phyloP scores from a whole-genome alignment of 371 early-diverging fungal genomes.

The Haplosporangium sp. region DNA sequence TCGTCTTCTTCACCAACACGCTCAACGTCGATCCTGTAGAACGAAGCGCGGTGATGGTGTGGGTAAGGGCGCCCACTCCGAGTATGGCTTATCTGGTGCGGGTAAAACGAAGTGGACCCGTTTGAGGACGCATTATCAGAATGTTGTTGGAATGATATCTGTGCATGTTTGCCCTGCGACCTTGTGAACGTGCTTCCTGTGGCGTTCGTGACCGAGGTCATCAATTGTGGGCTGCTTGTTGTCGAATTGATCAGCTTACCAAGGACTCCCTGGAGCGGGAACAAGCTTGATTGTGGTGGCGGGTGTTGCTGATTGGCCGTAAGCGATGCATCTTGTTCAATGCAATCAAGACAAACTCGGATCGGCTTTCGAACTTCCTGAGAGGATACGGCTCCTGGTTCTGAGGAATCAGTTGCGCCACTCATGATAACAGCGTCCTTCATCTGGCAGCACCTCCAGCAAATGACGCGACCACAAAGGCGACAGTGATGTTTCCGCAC shows the following conservation, averaged over 20 bases:
- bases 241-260: conserved; percentile 32
- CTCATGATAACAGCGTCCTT: conserved; percentile 32
- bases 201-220: conserved; percentile 19
- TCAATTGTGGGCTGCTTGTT: conserved; percentile 14
- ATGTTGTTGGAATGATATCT: conserved; percentile 1
- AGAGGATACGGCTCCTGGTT: not conserved
- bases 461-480: conserved; percentile 54
- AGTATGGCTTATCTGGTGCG: conserved; percentile 11
- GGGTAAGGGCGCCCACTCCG: conserved; percentile 25
- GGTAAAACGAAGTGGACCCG: conserved; percentile 9
- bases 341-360: conserved; percentile 49
- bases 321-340: conserved; percentile 29
- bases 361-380: conserved; percentile 33
- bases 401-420: not conserved
- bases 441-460: conserved; percentile 56
- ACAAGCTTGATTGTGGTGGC: conserved; percentile 13
- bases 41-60: conserved; percentile 41
- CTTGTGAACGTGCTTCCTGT: conserved; percentile 23
- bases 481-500: conserved; percentile 57
- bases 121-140: not conserved
- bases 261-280: conserved; percentile 40
- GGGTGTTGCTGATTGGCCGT: conserved; percentile 7
- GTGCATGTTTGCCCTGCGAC: not conserved
- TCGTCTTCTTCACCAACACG: conserved; percentile 52
- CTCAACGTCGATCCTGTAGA: conserved; percentile 52